Conservation (phyloP, 1,139 yeast genomes). For the Saccharomyces hybrid region DNA sequence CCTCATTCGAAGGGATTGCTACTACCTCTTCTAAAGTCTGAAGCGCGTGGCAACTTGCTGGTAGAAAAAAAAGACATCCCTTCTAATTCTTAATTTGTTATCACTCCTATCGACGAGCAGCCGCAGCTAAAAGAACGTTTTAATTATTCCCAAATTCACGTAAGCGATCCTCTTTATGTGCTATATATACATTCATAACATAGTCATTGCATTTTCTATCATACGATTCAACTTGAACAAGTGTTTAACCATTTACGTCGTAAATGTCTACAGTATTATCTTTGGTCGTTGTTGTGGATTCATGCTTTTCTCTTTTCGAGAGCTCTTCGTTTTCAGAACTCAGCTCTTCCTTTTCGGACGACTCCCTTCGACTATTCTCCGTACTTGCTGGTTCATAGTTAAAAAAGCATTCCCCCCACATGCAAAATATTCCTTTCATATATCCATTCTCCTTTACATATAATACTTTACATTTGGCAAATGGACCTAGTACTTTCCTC, state of each 20-base stretch:
- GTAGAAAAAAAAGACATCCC: slow-evolving; percentile 17
- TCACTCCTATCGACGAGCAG: neutral
- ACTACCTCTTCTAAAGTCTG: slow-evolving; percentile 11
- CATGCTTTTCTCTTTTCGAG: slow-evolving; percentile 2
- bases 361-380: neutral
- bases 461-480: slow-evolving; percentile 43
- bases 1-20: slow-evolving; percentile 12
- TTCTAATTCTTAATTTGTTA: slow-evolving; percentile 17
- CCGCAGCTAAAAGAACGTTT: neutral
- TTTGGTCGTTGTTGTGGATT: neutral
- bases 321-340: neutral
- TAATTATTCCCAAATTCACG: neutral
- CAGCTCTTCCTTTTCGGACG: neutral
- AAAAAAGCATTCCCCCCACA: slow-evolving; percentile 45
- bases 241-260: neutral
- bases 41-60: slow-evolving; percentile 16
- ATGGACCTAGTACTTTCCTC: slow-evolving; percentile 39
- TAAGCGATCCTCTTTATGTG: neutral
- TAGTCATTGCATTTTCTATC: neutral
- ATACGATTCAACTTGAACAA: neutral
- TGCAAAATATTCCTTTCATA: slow-evolving; percentile 48
- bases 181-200: neutral
- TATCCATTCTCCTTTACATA: slow-evolving; percentile 39
- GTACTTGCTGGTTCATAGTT: slow-evolving; percentile 10
- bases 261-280: neutral